These are phyloP conservation scores for Claviceps paspali DNA, from an alignment of 2,329 filamentous ascomycete genomes.

Conservation along the genomic window DNA sequence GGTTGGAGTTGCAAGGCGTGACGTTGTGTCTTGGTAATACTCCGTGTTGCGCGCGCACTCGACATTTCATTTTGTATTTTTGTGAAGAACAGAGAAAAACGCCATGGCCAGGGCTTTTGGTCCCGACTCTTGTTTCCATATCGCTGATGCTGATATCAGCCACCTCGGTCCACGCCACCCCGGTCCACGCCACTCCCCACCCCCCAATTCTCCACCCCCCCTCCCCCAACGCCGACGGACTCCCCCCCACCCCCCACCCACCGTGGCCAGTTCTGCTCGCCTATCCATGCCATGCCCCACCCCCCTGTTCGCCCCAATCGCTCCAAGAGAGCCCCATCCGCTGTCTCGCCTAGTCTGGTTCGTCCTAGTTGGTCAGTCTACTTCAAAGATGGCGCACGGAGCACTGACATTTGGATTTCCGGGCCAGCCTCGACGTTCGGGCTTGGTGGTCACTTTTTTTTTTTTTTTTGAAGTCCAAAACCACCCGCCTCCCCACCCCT, in stretches of 20 bases:
- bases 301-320: not conserved
- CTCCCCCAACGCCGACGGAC: not conserved
- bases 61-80: too few relatives aligned
- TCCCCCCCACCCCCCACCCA: not conserved
- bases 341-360: conserved; percentile 3
- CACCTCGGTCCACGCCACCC: not conserved
- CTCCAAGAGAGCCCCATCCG: not conserved
- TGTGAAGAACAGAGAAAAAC: too few relatives aligned
- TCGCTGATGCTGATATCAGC: too few relatives aligned
- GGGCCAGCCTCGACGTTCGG: not conserved
- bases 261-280: too few relatives aligned
- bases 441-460: too few relatives aligned
- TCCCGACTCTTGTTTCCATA: too few relatives aligned
- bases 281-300: too few relatives aligned
- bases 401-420: conserved; percentile 1
- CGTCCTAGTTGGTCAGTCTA: not conserved
- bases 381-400: conserved; percentile 1
- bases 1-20: too few relatives aligned
- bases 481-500: conserved; percentile 5
- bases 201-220: too few relatives aligned
- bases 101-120: too few relatives aligned
- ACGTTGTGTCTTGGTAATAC: not conserved
- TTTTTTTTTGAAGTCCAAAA: conserved; percentile 5
- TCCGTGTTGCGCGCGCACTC: not conserved
- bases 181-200: not conserved